Evolutionary conservation across 805 yeast species (phyloP).

Genomic region (Saturnispora dispora): DNA sequence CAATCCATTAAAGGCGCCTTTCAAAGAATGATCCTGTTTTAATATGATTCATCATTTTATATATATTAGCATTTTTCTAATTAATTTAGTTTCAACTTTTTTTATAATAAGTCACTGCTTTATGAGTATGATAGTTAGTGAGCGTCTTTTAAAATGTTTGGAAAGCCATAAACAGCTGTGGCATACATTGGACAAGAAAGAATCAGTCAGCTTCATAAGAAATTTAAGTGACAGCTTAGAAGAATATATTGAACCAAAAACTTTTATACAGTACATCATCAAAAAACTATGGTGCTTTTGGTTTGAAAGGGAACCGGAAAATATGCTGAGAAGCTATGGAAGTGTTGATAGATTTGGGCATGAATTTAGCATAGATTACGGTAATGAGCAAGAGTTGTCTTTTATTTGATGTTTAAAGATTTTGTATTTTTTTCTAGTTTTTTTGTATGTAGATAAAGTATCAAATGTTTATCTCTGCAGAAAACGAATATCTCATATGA

Average conservation of each 20-base stretch:
- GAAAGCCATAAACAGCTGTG: not conserved
- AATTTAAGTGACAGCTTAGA: not conserved
- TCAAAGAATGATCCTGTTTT: slow-evolving; percentile 32
- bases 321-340: not conserved
- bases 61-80: not conserved
- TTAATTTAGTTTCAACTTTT: not conserved
- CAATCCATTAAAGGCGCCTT: slow-evolving; percentile 87
- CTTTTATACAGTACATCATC: slow-evolving; percentile 5
- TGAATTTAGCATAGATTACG: slow-evolving; percentile 1
- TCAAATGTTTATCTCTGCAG: not conserved
- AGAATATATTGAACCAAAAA: not conserved
- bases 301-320: not conserved
- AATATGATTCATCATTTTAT: slow-evolving; percentile 7
- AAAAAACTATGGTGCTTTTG: slow-evolving; percentile 3
- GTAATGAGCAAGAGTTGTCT: slow-evolving; percentile 5
- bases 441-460: no score
- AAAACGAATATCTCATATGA: not conserved
- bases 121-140: not conserved
- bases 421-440: not conserved
- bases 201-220: not conserved
- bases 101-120: not conserved
- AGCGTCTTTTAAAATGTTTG: not conserved
- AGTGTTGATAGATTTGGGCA: slow-evolving; percentile 9
- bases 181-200: not conserved
- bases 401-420: not conserved